These are phyloP conservation scores for Melastoma malabathricum DNA, from an alignment of 345 rosid genomes.

Conservation along the genomic window DNA sequence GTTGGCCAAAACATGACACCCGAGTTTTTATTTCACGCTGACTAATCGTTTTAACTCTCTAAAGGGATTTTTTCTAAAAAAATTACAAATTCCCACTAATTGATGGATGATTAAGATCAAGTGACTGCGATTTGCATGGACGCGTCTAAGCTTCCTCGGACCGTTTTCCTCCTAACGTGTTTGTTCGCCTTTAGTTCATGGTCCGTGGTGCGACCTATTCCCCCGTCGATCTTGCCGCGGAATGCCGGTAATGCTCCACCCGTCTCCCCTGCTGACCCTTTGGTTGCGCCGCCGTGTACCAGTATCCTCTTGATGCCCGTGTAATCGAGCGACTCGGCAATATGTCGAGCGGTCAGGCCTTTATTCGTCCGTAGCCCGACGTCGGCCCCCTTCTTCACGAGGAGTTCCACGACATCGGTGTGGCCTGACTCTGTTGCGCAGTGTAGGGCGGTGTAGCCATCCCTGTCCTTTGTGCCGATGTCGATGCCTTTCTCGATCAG, in stretches of 20 bases:
- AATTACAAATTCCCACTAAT: background rate
- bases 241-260: background rate
- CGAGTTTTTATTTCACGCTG: background rate
- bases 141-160: constrained; percentile 6
- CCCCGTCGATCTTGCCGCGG: constrained; percentile 1
- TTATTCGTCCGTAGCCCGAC: constrained; percentile 42
- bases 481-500: constrained; percentile 43
- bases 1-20: too few relatives aligned
- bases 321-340: constrained; percentile 43
- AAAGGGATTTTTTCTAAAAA: too few relatives aligned
- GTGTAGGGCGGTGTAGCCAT: constrained; percentile 57
- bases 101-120: background rate
- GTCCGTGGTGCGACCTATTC: background rate
- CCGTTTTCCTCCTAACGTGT: background rate
- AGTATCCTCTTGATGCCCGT: constrained; percentile 41
- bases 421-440: constrained; percentile 52
- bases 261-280: constrained; percentile 9
- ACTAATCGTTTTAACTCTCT: too few relatives aligned
- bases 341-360: constrained; percentile 29
- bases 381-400: constrained; percentile 45
- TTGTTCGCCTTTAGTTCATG: background rate
- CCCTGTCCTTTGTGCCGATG: constrained; percentile 38
- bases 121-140: background rate
- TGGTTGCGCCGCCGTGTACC: constrained; percentile 27
- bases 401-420: constrained; percentile 31